Evolutionary conservation across 257 asterid genomes (phyloP).

Genomic region (Henckelia pumila): DNA sequence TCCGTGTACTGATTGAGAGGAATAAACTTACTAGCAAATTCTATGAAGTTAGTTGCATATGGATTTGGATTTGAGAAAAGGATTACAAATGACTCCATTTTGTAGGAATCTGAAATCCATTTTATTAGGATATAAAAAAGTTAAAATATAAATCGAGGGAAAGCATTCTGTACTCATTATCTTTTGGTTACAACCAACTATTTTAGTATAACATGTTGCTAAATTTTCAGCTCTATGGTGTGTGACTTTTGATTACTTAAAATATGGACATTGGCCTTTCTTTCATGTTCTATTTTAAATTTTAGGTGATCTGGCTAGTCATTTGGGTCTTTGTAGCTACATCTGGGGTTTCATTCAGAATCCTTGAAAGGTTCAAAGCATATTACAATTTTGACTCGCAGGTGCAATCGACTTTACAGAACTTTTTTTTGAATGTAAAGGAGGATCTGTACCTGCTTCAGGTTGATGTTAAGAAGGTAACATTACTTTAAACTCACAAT

Average conservation of each 20-base stretch:
- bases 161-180: too few species aligned
- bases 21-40: too few species aligned
- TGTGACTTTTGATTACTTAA: too few species aligned
- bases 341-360: neutral
- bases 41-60: too few species aligned
- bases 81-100: neutral
- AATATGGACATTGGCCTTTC: neutral
- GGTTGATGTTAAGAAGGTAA: slow-evolving; percentile 65
- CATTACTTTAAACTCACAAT: neutral
- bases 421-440: slow-evolving; percentile 50
- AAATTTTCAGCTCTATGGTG: neutral
- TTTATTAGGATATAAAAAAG: neutral
- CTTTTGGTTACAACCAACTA: neutral
- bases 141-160: neutral
- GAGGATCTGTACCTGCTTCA: slow-evolving; percentile 71
- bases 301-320: neutral
- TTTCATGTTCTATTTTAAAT: neutral
- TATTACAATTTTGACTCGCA: slow-evolving; percentile 31
- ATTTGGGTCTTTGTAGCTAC: neutral
- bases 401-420: slow-evolving; percentile 68
- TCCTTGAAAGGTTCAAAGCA: slow-evolving; percentile 4
- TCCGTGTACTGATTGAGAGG: too few species aligned
- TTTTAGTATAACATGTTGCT: neutral
- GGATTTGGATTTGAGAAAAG: neutral
- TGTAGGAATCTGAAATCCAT: neutral